Base-by-base conservation (phyloP, 208 protist species). In the Leishmania arabica region DNA sequence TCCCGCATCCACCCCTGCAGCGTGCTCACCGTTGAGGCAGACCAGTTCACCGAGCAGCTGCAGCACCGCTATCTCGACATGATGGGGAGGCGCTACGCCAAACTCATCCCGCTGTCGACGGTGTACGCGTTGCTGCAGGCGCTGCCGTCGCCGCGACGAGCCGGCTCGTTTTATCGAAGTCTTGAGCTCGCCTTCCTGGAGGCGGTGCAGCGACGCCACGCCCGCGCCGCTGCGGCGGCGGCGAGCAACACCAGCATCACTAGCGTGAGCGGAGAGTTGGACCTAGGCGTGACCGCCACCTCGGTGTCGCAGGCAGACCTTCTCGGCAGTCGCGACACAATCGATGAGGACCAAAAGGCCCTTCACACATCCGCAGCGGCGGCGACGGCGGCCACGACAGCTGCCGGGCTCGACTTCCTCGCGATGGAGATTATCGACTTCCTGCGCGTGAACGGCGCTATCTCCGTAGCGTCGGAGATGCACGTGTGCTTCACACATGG, bases 361-460 rank as follows among this genome's bases (percentile, higher is more conserved):
- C 1, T 69, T 45, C 49, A 49, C 19, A 45, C 76, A 9, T 56
- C 58, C 2, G 81, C 62, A 6, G 64, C 77, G n/a, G 77, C 76
- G 6, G 72, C 77, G 56, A 42, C 76, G 11, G 68, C 42, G n/a
- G 65, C 75, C 19, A 79, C 87, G 27, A 81, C 88, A 27, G 86
- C 83, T 17, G 81, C 88, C 8, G 89, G 89, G 13, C 42, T 88
- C 4, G 89, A 91, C 65, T 87, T 89, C 68, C 78, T 95, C 7
- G 91, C 86, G 60, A 80, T 92, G 64, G 93, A 94, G 64, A 85
- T 93, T 17, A 90, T 97, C 24, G 93, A 95, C 80, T 93, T 94
- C 78, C 84, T 97, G 73, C 88, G 86, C 21, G n/a, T 88, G 13
- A 79, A 85, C 31, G 90, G 87, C 17, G 90, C 79, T 13, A 76